Percentiles rank a stretch among this genome's conserved stretches.
Conservation (phyloP, 225 moss, liverwort and hornwort species). For the Pseudisothecium myosuroides region DNA sequence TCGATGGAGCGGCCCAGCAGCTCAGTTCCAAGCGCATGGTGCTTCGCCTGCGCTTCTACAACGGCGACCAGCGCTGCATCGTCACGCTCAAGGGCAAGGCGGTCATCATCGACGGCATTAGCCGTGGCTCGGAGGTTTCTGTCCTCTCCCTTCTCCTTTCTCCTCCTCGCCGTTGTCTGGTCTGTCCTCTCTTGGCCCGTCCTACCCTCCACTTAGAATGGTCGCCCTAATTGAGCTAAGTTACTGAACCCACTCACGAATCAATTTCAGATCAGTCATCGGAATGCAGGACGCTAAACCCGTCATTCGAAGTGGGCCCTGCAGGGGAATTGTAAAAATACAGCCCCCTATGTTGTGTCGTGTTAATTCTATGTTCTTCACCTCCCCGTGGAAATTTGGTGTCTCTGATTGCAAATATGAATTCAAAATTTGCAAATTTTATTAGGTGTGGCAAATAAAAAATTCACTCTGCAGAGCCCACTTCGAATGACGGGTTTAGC, state of each 20-base stretch:
- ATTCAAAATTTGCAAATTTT: neutral
- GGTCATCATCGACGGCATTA: conserved; percentile 81
- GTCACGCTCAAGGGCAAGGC: conserved; percentile 76
- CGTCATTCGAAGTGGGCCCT: neutral
- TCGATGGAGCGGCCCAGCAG: conserved; percentile 67
- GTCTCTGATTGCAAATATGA: neutral
- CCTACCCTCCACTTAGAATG: neutral
- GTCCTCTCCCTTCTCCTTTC: neutral
- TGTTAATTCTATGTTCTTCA: neutral
- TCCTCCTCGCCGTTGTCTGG: too few species aligned
- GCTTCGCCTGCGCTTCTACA: conserved; percentile 83
- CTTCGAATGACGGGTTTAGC: neutral
- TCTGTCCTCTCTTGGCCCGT: neutral
- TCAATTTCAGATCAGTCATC: neutral
- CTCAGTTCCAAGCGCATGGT: conserved; percentile 67
- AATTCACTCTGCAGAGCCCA: neutral
- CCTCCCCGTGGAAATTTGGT: neutral
- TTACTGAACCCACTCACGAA: neutral
- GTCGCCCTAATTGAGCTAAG: neutral
- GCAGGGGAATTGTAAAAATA: neutral
- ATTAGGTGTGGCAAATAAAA: neutral
- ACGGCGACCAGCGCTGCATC: conserved; percentile 59
- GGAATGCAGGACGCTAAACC: neutral
- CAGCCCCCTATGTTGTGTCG: too few species aligned
- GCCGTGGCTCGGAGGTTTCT: conserved; percentile 67